Conservation (phyloP, 2,329 filamentous ascomycete genomes). For the Aurifilum marmelostoma region DNA sequence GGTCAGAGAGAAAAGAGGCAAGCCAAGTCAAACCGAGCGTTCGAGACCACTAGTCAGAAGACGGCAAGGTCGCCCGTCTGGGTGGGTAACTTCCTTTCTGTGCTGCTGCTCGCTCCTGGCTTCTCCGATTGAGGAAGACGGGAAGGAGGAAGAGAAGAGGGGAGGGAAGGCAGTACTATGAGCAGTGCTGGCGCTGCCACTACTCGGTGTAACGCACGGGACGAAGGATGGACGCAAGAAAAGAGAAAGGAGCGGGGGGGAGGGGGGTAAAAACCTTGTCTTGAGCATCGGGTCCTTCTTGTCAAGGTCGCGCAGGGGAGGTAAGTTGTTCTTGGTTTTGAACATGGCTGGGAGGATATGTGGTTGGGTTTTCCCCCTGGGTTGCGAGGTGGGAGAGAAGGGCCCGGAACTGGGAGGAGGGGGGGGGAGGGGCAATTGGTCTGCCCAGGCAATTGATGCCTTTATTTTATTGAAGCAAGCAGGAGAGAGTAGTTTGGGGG, state of each 20-base stretch:
- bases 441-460: background rate
- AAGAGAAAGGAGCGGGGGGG: background rate
- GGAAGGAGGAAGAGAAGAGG: background rate
- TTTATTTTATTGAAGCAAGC: background rate
- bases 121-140: background rate
- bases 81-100: slow-evolving; percentile 5
- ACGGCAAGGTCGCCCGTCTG: slow-evolving; percentile 1
- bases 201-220: background rate
- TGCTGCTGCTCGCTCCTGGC: background rate
- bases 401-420: background rate
- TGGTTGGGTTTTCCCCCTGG: background rate
- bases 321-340: slow-evolving; percentile 35
- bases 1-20: slow-evolving; percentile 1
- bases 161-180: background rate
- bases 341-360: slow-evolving; percentile 31
- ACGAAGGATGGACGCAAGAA: background rate
- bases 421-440: background rate
- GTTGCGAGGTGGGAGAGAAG: background rate
- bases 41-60: slow-evolving; percentile 11
- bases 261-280: slow-evolving; percentile 34
- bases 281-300: slow-evolving; percentile 34
- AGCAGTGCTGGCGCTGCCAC: background rate
- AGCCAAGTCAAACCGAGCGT: background rate
- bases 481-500: background rate
- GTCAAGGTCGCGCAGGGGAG: slow-evolving; percentile 36